These are phyloP conservation scores for Penicillium rolfsii DNA, from an alignment of 2,329 filamentous ascomycete species.

Conservation along the genomic window DNA sequence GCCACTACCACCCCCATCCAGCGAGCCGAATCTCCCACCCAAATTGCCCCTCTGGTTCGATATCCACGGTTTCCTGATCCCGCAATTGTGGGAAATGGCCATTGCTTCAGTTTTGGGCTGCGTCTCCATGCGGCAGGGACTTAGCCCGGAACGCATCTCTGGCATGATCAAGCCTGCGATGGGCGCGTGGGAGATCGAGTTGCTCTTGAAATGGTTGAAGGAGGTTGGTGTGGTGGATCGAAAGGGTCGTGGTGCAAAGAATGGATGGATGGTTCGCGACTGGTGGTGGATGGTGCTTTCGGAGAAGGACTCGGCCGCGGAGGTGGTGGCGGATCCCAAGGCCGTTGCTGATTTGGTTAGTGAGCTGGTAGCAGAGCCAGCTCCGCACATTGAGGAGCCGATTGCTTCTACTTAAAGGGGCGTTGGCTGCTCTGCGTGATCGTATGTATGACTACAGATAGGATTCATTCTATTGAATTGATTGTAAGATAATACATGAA, in stretches of 20 bases:
- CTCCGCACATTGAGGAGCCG: neutral
- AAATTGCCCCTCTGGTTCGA: conserved; percentile 54
- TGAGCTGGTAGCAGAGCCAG: neutral
- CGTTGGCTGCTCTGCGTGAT: neutral
- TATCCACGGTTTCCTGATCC: conserved; percentile 47
- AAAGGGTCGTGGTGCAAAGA: conserved; percentile 15
- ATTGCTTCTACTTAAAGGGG: neutral
- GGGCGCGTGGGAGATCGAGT: conserved; percentile 47
- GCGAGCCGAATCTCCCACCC: conserved; percentile 20
- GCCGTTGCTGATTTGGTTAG: neutral
- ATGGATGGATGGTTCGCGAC: conserved; percentile 41
- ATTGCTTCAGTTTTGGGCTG: conserved; percentile 47
- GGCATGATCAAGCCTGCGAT: conserved; percentile 45
- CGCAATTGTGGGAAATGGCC: conserved; percentile 48
- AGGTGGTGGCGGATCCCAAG: neutral
- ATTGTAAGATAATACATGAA: neutral
- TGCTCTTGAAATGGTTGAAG: conserved; percentile 48
- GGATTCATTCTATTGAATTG: neutral
- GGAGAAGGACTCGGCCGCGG: neutral
- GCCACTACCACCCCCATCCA: conserved; percentile 29
- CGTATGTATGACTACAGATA: neutral
- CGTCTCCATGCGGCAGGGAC: conserved; percentile 48
- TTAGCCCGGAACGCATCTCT: conserved; percentile 40
- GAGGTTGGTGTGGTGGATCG: conserved; percentile 28
- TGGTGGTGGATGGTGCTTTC: conserved; percentile 49